Conservation (phyloP, 805 yeast species). For the Starmerella sp. region DNA sequence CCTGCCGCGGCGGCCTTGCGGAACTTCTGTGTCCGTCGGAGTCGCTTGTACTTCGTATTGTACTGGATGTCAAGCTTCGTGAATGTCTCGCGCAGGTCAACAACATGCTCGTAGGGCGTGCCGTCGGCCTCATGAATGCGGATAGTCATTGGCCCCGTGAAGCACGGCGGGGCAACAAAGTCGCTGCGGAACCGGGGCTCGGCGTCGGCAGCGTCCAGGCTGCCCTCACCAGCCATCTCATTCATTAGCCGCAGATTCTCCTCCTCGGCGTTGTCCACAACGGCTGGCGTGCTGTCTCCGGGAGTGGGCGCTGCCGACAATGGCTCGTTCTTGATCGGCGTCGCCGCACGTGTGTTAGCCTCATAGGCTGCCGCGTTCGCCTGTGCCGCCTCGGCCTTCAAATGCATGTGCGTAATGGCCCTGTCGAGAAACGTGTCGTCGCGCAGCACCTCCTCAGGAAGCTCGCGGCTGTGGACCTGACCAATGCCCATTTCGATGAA, state of each 20-base stretch:
- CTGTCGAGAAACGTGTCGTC: constrained; percentile 33
- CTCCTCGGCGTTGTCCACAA: not conserved
- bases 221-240: constrained; percentile 2
- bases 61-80: constrained; percentile 89
- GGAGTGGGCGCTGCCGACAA: not conserved
- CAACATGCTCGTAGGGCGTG: constrained; percentile 95
- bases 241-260: constrained; percentile 5
- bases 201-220: not conserved
- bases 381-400: constrained; percentile 7
- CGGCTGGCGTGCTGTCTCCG: not conserved
- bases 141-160: constrained; percentile 88
- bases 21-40: constrained; percentile 47
- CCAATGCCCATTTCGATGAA: constrained; percentile 88
- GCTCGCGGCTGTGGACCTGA: constrained; percentile 55
- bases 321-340: not conserved
- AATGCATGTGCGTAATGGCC: constrained; percentile 27
- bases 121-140: constrained; percentile 97
- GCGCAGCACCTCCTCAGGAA: constrained; percentile 26
- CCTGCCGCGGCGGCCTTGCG: constrained; percentile 25
- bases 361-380: constrained; percentile 23
- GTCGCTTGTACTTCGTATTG: constrained; percentile 81
- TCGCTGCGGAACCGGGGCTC: not conserved
- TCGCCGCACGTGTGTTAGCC: constrained; percentile 24
- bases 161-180: constrained; percentile 13
- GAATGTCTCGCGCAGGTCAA: constrained; percentile 71